These are phyloP conservation scores for Fusarium verrucosum DNA, from an alignment of 2,329 filamentous ascomycete genomes.

Conservation along the genomic window DNA sequence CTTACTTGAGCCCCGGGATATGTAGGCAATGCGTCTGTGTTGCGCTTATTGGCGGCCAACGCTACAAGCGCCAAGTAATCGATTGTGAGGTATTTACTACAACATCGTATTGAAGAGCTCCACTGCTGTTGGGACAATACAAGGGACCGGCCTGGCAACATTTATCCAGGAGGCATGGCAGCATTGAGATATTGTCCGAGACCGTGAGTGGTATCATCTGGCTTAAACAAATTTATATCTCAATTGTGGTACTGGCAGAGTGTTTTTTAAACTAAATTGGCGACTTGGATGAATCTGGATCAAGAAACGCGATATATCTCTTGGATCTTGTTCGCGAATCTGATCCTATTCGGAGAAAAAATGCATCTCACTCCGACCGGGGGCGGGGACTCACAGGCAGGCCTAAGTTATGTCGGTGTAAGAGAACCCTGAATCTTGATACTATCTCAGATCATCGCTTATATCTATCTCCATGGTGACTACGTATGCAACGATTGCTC, in stretches of 20 bases:
- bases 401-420: neutral
- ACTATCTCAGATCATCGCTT: neutral
- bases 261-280: too few relatives aligned
- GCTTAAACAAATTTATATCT: neutral
- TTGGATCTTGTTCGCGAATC: neutral
- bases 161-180: neutral
- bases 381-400: neutral
- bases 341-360: neutral
- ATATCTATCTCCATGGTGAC: neutral
- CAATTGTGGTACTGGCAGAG: neutral
- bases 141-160: neutral
- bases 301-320: neutral
- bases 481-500: neutral
- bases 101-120: constrained; percentile 7
- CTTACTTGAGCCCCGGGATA: constrained; percentile 8
- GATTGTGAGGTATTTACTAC: constrained; percentile 17
- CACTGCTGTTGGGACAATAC: neutral
- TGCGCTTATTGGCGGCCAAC: constrained; percentile 26
- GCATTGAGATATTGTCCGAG: neutral
- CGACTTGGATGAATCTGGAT: neutral
- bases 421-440: neutral
- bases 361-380: neutral
- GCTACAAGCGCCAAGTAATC: constrained; percentile 14
- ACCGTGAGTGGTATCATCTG: neutral
- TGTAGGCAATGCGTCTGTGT: constrained; percentile 17